These are phyloP conservation scores for Phycomyces blakesleeanus DNA, from an alignment of 192 early-diverging fungal species.

Conservation along the genomic window DNA sequence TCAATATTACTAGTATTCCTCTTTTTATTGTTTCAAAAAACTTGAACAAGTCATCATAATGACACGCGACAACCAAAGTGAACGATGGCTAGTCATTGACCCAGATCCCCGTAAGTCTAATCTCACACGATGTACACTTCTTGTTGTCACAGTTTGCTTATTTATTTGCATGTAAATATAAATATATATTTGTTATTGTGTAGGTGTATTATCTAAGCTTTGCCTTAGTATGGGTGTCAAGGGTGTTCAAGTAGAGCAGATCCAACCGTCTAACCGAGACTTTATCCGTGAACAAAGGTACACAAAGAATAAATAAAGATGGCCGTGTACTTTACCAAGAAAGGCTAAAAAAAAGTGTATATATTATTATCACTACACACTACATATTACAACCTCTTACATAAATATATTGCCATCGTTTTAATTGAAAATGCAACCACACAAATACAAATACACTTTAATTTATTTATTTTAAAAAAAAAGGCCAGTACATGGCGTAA, in stretches of 20 bases:
- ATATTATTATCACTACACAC: no score
- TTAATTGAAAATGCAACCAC: no score
- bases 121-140: no score
- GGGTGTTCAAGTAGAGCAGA: slow-evolving; percentile 58
- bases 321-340: no score
- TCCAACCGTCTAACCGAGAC: slow-evolving; percentile 33
- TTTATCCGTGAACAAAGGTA: slow-evolving; percentile 7
- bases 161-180: no score
- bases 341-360: not conserved
- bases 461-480: slow-evolving; percentile 13
- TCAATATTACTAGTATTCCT: not conserved
- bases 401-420: no score
- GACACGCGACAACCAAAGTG: slow-evolving; percentile 6
- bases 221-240: slow-evolving; percentile 57
- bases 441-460: slow-evolving; percentile 16
- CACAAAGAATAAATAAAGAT: not conserved
- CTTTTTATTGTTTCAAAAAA: not conserved
- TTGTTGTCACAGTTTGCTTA: no score
- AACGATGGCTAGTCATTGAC: slow-evolving; percentile 56
- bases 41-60: not conserved
- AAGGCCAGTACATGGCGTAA: slow-evolving; percentile 56
- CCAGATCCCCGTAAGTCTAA: slow-evolving; percentile 58
- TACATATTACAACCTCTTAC: no score
- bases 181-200: no score
- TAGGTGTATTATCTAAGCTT: slow-evolving; percentile 61